Base-by-base conservation (phyloP, 257 asterid species). In the Rehmannia glutinosa region DNA sequence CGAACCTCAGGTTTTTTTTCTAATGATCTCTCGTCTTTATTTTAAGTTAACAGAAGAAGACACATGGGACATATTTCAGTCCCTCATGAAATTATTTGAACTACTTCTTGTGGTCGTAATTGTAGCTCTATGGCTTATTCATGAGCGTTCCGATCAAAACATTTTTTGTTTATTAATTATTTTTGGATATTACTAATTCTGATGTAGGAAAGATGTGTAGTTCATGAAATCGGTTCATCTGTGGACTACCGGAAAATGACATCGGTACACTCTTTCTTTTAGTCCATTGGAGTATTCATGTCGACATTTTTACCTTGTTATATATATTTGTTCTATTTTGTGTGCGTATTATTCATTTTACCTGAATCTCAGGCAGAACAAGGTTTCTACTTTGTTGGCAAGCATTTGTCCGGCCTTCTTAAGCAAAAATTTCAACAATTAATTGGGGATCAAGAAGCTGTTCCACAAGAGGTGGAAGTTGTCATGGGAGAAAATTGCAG, bases 401-500 rank as follows among this genome's bases (percentile, higher is more conserved):
- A 69, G 33, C 73, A 87, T 69, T 75, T 84, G 32, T 76, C 96
- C 0, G 69, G 66, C 65, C 74, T 92, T 66, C 88, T 92, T 33
- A 81, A 75, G 64, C 86, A 87, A 64, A 86, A 92, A 71, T 92
- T 92, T 63, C 82, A 77, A 64, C 80, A 83, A 66, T 66, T 92
- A 73, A 69, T 86, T 38, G 96, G 90, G 56, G 82, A 86, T 6
- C 76, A 78, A 51, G 58, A 49, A 64, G 84, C 91, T 36, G 61
- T 77, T 68, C 86, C 92, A 3, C 96, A 90, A 62, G 92, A 82
- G 71, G 95, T 90, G 27, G 94, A 90, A 69, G 97, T 92, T 74
- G 87, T 92, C 73, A 92, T 92, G 98, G 98, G 98, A 87, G 97
- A 78, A 90, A 82, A 78, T 79, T 92, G 73, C 82, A 67, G 82